Evolutionary conservation across 1,284 basidiomycete genomes (phyloP), one percentile per base, ranked within the genome.

Genomic region (Jaminaea rosea): DNA sequence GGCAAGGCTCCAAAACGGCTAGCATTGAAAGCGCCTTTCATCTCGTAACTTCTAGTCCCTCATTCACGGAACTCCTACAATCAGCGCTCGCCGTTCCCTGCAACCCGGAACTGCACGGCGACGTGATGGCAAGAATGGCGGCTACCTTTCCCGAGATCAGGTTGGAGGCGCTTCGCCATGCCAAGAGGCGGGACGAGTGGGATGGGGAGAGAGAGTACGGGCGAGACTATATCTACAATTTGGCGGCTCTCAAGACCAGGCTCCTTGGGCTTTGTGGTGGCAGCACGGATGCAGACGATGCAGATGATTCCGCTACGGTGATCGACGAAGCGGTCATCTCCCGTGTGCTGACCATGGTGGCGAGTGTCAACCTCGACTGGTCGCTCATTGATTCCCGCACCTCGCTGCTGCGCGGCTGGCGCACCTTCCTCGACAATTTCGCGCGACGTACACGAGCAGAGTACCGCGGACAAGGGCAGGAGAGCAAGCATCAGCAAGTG

Each of bases 381-480:
- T 91, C 88, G 0, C 76, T 92, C 41, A 79, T 88, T 27, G 85
- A 92, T 62, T 80, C 86, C 1, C 86, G 91, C 72, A 81, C 81
- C 3, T 77, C 81, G 1, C 78, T 89, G 44, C 82, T 84, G 0
- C 83, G 87, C 52, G 82, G 88, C 2, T 93, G 88, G 87, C 82
- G 84, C 44, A 79, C 80, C 46, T 74, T 93, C 37, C 76, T 91
- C 28, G 81, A 58, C 31, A 21, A 41, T 9, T 50, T 79, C 19
- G 75, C 86, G 5, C 73, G 90, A 9, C 74, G 79, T 1, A 78
- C 85, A 19, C 83, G 82, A 0, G 28, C 56, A 3, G 79, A 82
- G 0, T 79, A 81, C 0, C 79, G 87, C 5, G 85, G 85, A 4
- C 79, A 78, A 27, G 79, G 80, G 44, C 49, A 49, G 39, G 47